Base-by-base conservation (phyloP, 306 rosid genomes). In the Cicer yamashitae region DNA sequence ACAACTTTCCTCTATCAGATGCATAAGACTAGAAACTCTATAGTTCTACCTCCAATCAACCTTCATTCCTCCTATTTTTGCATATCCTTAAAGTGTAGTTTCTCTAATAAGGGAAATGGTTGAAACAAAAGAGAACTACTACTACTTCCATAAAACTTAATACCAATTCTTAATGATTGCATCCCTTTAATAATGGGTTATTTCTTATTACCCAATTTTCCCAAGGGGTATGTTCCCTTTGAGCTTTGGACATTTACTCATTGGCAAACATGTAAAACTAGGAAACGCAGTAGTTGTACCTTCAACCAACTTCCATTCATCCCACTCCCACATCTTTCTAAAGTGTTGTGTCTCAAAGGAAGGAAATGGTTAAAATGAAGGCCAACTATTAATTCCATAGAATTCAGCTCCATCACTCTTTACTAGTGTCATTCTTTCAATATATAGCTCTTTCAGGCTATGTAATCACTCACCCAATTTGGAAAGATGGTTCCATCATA, bases 401-500 rank as follows among this genome's bases (percentile, higher is more conserved):
- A 47, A 47, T 3, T 47, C 53, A 47, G 1, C 7, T 10, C 52
- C 52, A 47, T 10, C 53, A 4, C 15, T 47, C 7, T 12, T 47
- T 47, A 47, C 53, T 12, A 6, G 12, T 2, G 5, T 47, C 53
- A 47, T 47, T 3, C 15, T 6, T 10, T 12, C 1, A 47, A 12
- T n/a, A 50, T 13, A 1, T 15, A 50, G 56, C 7, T 6, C 20
- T n/a, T 50, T 50, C 1, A 77, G 71, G 50, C 30, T 18, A 52
- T 8, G 17, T 39, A 71, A 50, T 51, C 20, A 39, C 15, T 14
- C 15, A 47, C 12, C 53, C 53, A 47, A 10, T 47, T 47, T 11
- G 53, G 15, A 47, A 47, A 71, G 39, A 14, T 48, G 38, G 50
- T 18, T 10, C 76, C 76, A 40, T 54, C 46, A 70, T 17, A 78